Conservation (phyloP, 2,329 filamentous ascomycete genomes). For the Stromatinia cepivora region DNA sequence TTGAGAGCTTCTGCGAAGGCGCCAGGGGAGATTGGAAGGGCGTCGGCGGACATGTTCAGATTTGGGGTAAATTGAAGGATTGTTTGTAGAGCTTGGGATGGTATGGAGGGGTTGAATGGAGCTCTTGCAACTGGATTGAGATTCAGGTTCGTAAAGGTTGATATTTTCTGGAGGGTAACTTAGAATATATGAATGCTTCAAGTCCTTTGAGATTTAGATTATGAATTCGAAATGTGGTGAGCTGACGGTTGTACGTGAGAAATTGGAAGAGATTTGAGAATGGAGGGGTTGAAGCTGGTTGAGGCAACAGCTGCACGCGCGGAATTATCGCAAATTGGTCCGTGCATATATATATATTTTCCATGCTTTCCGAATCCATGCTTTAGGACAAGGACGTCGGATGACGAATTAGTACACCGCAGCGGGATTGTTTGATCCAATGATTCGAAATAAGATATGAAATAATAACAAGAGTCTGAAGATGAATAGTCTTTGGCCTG, state of each 20-base stretch:
- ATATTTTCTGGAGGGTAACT: not conserved
- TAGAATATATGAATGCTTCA: not conserved
- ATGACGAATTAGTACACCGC: not conserved
- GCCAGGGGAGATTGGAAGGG: slow-evolving; percentile 59
- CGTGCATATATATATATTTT: slow-evolving; percentile 12
- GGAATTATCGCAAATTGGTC: slow-evolving; percentile 9
- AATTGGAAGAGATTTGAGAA: not conserved
- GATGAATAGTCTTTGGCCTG: slow-evolving; percentile 37
- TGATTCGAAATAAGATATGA: slow-evolving; percentile 24
- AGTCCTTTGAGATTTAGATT: not conserved
- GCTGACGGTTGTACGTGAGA: not conserved
- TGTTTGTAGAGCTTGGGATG: not conserved
- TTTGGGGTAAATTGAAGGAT: not conserved
- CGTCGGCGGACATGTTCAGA: slow-evolving; percentile 58
- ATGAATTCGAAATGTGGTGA: not conserved
- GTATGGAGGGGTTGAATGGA: not conserved
- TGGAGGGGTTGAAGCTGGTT: slow-evolving; percentile 19
- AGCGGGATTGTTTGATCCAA: slow-evolving; percentile 7
- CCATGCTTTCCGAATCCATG: not conserved
- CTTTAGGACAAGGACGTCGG: not conserved
- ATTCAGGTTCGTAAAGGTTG: not conserved
- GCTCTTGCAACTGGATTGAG: not conserved
- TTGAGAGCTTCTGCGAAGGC: slow-evolving; percentile 68
- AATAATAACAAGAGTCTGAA: slow-evolving; percentile 25
- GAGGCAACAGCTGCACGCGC: slow-evolving; percentile 19